Evolutionary conservation across 2,329 filamentous ascomycete species (phyloP).

Genomic region (Nannizziopsis barbatae): DNA sequence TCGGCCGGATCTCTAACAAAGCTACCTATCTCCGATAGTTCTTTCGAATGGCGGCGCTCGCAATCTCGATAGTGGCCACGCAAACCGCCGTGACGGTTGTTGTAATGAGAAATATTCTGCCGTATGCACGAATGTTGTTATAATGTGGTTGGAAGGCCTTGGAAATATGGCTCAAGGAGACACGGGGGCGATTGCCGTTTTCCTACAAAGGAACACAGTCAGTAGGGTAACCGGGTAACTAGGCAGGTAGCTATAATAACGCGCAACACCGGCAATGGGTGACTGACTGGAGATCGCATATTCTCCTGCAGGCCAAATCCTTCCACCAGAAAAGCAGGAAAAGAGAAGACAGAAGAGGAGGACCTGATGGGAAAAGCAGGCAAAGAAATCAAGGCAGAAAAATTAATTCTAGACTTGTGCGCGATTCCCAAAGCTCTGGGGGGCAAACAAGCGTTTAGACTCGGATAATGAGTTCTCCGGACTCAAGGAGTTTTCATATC

Average conservation of each 20-base stretch:
- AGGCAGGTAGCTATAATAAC: too few species aligned
- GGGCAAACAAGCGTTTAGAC: conserved; percentile 1
- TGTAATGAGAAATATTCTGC: conserved; percentile 7
- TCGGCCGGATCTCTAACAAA: too few species aligned
- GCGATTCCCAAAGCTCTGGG: not conserved
- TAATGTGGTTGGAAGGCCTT: conserved; percentile 1
- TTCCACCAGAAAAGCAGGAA: too few species aligned
- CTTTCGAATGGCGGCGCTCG: conserved; percentile 6
- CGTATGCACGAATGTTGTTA: not conserved
- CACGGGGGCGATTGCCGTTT: conserved; percentile 1
- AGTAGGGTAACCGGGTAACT: too few species aligned
- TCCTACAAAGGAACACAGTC: not conserved
- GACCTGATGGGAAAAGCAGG: not conserved
- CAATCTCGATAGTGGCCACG: conserved; percentile 5
- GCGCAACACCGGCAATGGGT: too few species aligned
- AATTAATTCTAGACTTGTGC: too few species aligned
- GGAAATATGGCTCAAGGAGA: conserved; percentile 2
- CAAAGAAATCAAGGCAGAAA: not conserved
- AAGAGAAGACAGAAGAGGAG: too few species aligned
- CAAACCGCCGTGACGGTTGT: conserved; percentile 4
- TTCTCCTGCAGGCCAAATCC: too few species aligned
- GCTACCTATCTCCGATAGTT: conserved; percentile 3
- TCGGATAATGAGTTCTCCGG: not conserved
- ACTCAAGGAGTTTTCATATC: too few species aligned
- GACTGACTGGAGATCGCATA: too few species aligned